phyloP scores from a whole-genome alignment of 768 basidiomycete genomes.

The Podaxis sp. region DNA sequence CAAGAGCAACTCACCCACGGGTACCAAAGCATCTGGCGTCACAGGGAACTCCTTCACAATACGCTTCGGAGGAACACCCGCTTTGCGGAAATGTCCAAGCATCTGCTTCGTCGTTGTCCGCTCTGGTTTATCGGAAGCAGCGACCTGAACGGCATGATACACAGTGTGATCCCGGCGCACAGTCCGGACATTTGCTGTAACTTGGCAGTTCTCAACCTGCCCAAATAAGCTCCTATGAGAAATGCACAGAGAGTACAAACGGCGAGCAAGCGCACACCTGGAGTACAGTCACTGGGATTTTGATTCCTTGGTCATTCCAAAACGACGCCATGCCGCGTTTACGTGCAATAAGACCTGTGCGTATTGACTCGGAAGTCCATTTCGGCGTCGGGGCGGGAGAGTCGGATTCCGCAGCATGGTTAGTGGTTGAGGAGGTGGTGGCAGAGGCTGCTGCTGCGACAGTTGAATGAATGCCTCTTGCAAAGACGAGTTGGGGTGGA shows the following conservation, averaged over 20 bases:
- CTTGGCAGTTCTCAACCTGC: conserved; percentile 86
- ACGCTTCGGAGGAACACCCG: conserved; percentile 76
- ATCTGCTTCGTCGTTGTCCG: conserved; percentile 76
- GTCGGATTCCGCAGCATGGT: conserved; percentile 16
- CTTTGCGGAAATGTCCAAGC: conserved; percentile 86
- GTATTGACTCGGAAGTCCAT: conserved; percentile 83
- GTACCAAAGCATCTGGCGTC: conserved; percentile 83
- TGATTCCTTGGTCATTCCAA: conserved; percentile 87
- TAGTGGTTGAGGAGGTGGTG: conserved; percentile 20
- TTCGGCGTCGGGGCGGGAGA: conserved; percentile 32
- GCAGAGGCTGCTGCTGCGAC: conserved; percentile 25
- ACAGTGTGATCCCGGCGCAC: conserved; percentile 61
- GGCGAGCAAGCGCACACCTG: conserved; percentile 53
- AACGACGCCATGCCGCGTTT: conserved; percentile 95
- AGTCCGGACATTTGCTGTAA: conserved; percentile 72
- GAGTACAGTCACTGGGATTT: conserved; percentile 89
- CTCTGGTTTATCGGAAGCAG: conserved; percentile 68
- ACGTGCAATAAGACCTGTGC: conserved; percentile 89
- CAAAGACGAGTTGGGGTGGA: conserved; percentile 22
- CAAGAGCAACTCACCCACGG: conserved; percentile 60
- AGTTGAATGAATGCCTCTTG: conserved; percentile 44
- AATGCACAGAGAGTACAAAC: conserved; percentile 7
- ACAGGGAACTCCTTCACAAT: conserved; percentile 87
- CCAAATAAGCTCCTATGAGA: not conserved
- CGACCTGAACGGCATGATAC: conserved; percentile 93